These are phyloP conservation scores for Circinella umbellata DNA, from an alignment of 371 early-diverging fungal genomes.

Conservation along the genomic window DNA sequence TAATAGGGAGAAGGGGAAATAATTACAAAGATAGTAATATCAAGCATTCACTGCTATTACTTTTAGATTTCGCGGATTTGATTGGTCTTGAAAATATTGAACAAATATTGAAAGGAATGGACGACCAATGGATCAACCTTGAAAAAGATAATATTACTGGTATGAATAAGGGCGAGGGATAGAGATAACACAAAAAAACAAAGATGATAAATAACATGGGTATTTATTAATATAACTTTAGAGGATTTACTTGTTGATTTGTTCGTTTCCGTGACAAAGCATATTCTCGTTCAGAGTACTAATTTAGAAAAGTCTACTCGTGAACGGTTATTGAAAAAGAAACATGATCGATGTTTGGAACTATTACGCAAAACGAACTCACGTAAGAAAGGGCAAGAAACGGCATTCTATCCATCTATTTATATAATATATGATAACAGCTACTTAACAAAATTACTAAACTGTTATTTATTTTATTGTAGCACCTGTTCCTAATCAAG, in stretches of 20 bases:
- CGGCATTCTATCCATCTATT: too few species aligned
- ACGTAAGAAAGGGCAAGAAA: conserved; percentile 20
- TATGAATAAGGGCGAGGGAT: conserved; percentile 10
- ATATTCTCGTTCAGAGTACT: conserved; percentile 18
- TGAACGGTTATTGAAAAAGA: conserved; percentile 13
- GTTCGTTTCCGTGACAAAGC: conserved; percentile 32
- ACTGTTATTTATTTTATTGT: neutral
- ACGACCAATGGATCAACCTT: conserved; percentile 23
- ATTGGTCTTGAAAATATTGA: conserved; percentile 1
- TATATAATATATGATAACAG: too few species aligned
- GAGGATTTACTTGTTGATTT: conserved; percentile 34
- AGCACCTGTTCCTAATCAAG: conserved; percentile 28
- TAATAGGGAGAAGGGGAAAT: neutral
- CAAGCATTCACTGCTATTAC: neutral
- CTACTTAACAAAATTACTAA: too few species aligned
- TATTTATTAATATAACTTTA: conserved; percentile 6
- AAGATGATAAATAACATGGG: neutral
- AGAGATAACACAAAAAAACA: neutral
- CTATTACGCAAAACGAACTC: conserved; percentile 24
- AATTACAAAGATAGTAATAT: neutral
- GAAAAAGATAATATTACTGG: conserved; percentile 39
- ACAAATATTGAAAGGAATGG: conserved; percentile 19
- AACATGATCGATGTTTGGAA: conserved; percentile 21
- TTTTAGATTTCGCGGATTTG: conserved; percentile 6
- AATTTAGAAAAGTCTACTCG: conserved; percentile 14